phyloP scores from a whole-genome alignment of 306 rosid species.

The Coriaria nepalensis region DNA sequence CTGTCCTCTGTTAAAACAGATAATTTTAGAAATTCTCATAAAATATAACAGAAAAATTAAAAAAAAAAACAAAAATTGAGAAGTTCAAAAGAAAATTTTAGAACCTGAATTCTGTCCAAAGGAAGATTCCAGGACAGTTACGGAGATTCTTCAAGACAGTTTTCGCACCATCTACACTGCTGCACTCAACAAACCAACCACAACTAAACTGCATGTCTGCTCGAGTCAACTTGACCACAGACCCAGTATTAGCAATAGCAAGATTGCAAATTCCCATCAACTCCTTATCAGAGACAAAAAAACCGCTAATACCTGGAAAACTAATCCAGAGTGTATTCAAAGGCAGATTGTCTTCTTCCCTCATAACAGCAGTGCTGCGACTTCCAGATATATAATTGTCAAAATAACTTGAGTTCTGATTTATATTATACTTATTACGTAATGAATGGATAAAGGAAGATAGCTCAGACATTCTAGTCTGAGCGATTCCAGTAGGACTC shows the following conservation, averaged over 20 bases:
- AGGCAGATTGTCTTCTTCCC: slow-evolving; percentile 45
- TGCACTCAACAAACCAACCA: slow-evolving; percentile 74
- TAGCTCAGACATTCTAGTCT: slow-evolving; percentile 46
- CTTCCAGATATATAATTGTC: slow-evolving; percentile 40
- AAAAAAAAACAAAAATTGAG: neutral
- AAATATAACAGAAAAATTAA: neutral
- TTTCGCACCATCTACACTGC: slow-evolving; percentile 50
- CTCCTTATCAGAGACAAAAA: slow-evolving; percentile 51
- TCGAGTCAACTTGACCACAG: slow-evolving; percentile 46
- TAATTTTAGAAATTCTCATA: too few relatives aligned
- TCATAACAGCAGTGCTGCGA: slow-evolving; percentile 22
- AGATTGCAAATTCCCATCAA: slow-evolving; percentile 50
- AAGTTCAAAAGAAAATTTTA: neutral
- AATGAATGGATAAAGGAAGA: slow-evolving; percentile 38
- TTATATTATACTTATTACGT: slow-evolving; percentile 44
- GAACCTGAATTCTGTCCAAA: slow-evolving; percentile 66
- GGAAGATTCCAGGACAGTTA: slow-evolving; percentile 57
- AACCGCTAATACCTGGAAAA: slow-evolving; percentile 36
- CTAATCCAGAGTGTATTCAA: slow-evolving; percentile 46
- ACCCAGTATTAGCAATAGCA: slow-evolving; percentile 46
- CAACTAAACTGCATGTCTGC: slow-evolving; percentile 45
- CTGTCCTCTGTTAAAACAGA: slow-evolving; percentile 50
- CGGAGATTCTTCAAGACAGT: slow-evolving; percentile 49
- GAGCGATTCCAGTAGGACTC: slow-evolving; percentile 43
- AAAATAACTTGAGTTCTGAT: slow-evolving; percentile 34